These are phyloP conservation scores for Globisporangium cederbergense DNA, from an alignment of 352 stramenopile genomes.

Conservation along the genomic window DNA sequence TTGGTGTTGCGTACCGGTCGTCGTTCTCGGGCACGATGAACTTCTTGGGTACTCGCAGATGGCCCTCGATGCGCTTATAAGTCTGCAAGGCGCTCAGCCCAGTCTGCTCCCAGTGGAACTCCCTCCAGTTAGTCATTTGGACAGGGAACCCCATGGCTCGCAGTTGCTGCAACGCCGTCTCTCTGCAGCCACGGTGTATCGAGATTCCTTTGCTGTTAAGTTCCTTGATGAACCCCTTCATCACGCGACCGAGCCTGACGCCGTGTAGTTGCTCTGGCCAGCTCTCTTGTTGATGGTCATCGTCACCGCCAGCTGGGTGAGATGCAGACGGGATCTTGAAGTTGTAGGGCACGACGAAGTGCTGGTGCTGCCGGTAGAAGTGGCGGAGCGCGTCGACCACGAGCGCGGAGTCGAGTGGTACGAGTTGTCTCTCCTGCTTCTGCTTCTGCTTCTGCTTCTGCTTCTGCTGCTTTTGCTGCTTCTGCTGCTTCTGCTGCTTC, in stretches of 20 bases:
- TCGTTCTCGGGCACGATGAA: conserved; percentile 20
- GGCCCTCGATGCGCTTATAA: conserved; percentile 7
- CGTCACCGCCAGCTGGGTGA: neutral
- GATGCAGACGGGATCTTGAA: conserved; percentile 28
- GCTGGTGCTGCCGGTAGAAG: conserved; percentile 34
- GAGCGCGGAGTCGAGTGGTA: neutral
- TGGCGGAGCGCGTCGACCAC: conserved; percentile 25
- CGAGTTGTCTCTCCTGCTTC: neutral
- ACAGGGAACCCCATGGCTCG: conserved; percentile 27
- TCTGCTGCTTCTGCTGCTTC: neutral
- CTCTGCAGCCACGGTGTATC: neutral
- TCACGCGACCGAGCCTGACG: conserved; percentile 32
- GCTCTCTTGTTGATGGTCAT: neutral
- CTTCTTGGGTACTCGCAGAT: conserved; percentile 9
- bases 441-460: neutral
- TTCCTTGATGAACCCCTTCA: conserved; percentile 26
- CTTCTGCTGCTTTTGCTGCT: neutral
- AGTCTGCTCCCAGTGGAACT: conserved; percentile 26
- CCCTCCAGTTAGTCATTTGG: conserved; percentile 32
- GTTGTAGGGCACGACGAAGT: conserved; percentile 40
- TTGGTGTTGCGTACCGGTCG: neutral
- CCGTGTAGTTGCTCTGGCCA: conserved; percentile 42
- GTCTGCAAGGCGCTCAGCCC: conserved; percentile 2
- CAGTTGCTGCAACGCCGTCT: conserved; percentile 21
- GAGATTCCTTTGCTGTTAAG: neutral